Conservation (phyloP, 345 rosid species). For the Salix suchowensis region DNA sequence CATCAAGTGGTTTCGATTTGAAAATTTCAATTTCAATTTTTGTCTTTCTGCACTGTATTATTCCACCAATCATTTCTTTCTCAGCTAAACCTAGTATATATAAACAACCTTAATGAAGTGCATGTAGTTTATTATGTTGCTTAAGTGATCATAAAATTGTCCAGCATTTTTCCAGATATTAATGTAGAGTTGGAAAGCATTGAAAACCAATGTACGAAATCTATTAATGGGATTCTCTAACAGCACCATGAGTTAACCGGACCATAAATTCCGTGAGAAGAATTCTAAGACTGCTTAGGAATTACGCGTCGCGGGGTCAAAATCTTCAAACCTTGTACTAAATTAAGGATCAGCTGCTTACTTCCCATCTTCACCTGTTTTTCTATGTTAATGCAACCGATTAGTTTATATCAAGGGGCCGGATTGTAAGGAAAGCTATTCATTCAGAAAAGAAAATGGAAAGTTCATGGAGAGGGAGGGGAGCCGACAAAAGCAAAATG, state of each 20-base stretch:
- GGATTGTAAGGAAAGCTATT: not conserved
- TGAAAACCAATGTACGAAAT: too few species aligned
- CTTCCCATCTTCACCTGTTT: not conserved
- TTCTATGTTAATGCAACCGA: not conserved
- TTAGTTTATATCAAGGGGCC: not conserved
- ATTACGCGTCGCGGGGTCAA: not conserved
- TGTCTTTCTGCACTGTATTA: too few species aligned
- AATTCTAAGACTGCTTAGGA: not conserved
- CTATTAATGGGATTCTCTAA: too few species aligned
- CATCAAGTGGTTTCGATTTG: not conserved
- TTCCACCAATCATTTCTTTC: not conserved
- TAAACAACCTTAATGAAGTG: not conserved
- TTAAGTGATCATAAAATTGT: not conserved
- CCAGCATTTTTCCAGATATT: not conserved
- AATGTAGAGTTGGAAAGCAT: too few species aligned
- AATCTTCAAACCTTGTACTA: not conserved
- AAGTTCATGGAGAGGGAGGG: not conserved
- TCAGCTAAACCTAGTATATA: not conserved
- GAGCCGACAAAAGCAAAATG: constrained; percentile 34
- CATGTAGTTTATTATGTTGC: not conserved
- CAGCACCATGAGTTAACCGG: too few species aligned
- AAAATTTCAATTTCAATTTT: not conserved
- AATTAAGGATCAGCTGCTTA: not conserved
- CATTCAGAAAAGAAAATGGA: not conserved
- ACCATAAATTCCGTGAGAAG: too few species aligned